A percentile compares a stretch with the other conserved stretches of the same genome.
These are phyloP conservation scores for Gastrodia elata DNA, from an alignment of 106 monocot genomes.

Conservation along the genomic window DNA sequence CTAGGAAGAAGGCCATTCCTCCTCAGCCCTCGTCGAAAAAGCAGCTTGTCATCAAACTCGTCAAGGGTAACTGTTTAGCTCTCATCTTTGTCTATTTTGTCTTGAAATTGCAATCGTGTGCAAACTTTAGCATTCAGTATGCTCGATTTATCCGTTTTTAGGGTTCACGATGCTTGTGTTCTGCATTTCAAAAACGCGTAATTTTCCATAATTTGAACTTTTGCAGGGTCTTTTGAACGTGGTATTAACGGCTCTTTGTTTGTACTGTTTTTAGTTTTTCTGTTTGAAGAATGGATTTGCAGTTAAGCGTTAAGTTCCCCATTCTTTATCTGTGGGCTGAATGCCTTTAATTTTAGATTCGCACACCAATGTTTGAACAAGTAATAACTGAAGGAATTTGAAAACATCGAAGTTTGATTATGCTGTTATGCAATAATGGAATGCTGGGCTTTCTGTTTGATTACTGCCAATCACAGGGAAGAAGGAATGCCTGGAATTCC, in stretches of 20 bases:
- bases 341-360: neutral
- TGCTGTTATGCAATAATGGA: neutral
- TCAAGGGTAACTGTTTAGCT: constrained; percentile 9
- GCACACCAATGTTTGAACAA: neutral
- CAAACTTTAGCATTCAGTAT: neutral
- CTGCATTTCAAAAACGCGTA: neutral
- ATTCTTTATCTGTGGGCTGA: neutral
- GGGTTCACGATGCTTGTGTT: neutral
- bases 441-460: neutral
- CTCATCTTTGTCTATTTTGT: neutral
- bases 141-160: neutral
- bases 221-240: neutral
- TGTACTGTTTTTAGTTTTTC: neutral
- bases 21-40: constrained; percentile 21
- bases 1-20: constrained; percentile 24
- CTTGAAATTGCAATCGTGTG: neutral
- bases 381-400: neutral
- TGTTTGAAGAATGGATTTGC: neutral
- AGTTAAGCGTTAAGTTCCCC: neutral
- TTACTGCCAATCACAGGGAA: neutral
- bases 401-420: neutral
- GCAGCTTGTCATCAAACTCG: constrained; percentile 22
- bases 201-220: neutral
- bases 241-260: neutral
- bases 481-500: neutral